Evolutionary conservation across 2,329 filamentous ascomycete genomes (phyloP), one percentile per base, ranked within the genome.

Genomic region (Fusarium aywerte): DNA sequence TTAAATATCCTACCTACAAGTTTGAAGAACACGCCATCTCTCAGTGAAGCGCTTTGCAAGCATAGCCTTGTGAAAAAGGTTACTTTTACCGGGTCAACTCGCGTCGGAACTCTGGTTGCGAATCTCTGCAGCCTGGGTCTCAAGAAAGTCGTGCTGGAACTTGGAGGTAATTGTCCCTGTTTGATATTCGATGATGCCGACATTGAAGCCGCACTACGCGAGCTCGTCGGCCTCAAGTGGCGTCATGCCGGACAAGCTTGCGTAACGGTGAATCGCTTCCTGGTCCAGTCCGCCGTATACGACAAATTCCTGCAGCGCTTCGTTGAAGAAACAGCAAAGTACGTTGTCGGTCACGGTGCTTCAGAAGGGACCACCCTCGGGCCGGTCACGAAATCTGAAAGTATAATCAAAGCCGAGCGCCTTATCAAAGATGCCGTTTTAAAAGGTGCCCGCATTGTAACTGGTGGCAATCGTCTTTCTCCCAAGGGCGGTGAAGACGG

Each of bases 81-180:
- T 55, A 91, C 90, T 57, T 96, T 95, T 70, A 95, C 92, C 0
- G 92, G 92, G 18, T 89, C 87, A 70, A 92, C 91, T 0, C 78
- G 81, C 0, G 87, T 93, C 0, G 92, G 92, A 5, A 85, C 87
- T 36, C 88, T 89, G 61, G 83, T 92, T 44, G 86, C 88, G 1
- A 76, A 81, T 3, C 82, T 83, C 2, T 88, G 87, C 7, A 89
- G 87, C 5, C 84, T 85, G 67, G 81, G 87, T 57, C 79, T 92
- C 32, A 92, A 92, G 78, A 89, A 89, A 1, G 82, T 87, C 4
- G 79, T 91, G 0, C 83, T 92, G 72, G 90, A 93, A 73, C 81
- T 92, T 0, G 90, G 90, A 0, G 90, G 90, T 1, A 92, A 92
- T 73, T 88, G 87, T 2, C 85, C 85, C 2, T 85, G 88, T 2